These are phyloP conservation scores for Leccinum broughii DNA, from an alignment of 768 basidiomycete species.

Conservation along the genomic window DNA sequence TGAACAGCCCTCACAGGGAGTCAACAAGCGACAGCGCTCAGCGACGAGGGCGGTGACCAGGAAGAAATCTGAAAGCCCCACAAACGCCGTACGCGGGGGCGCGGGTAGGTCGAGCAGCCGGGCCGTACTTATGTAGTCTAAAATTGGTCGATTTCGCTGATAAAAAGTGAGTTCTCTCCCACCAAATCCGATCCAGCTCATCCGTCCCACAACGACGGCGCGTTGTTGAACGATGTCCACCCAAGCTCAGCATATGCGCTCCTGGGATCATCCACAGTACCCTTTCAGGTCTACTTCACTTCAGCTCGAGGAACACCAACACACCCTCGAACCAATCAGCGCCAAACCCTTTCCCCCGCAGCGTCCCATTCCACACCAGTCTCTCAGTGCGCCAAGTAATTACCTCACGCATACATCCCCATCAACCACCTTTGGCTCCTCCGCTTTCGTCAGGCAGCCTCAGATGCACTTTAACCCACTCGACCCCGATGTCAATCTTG, in stretches of 20 bases:
- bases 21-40: neutral
- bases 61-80: neutral
- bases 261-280: slow-evolving; percentile 23
- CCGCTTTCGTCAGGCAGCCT: slow-evolving; percentile 12
- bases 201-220: neutral
- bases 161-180: slow-evolving; percentile 11
- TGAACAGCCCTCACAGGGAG: neutral
- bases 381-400: slow-evolving; percentile 7
- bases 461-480: slow-evolving; percentile 13
- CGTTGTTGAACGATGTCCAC: slow-evolving; percentile 23
- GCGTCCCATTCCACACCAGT: slow-evolving; percentile 5
- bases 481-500: slow-evolving; percentile 5
- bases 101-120: slow-evolving; percentile 14
- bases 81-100: neutral
- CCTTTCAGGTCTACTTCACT: slow-evolving; percentile 15
- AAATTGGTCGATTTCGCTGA: neutral
- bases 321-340: slow-evolving; percentile 15
- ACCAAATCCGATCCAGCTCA: neutral
- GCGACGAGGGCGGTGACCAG: neutral
- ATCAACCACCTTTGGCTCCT: slow-evolving; percentile 13
- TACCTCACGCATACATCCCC: slow-evolving; percentile 17
- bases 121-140: slow-evolving; percentile 3
- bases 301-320: slow-evolving; percentile 32
- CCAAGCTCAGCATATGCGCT: slow-evolving; percentile 14
- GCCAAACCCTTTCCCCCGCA: slow-evolving; percentile 15